Conservation (phyloP, 106 monocot genomes). For the Acorus calamus region DNA sequence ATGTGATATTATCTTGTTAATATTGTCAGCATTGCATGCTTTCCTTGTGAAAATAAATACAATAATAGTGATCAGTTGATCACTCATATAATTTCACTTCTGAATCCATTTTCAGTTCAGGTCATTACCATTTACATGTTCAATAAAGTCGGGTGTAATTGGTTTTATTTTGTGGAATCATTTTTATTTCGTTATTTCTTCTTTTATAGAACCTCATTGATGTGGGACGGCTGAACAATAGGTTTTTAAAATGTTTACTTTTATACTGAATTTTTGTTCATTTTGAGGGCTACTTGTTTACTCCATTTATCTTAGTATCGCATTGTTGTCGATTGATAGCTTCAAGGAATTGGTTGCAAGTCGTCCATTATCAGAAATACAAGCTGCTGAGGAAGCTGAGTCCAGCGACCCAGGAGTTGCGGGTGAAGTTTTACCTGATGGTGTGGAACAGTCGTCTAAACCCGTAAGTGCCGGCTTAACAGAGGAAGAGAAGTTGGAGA, state of each 20-base stretch:
- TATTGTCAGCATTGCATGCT: too few relatives aligned
- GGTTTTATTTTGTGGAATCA: too few relatives aligned
- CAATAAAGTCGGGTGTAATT: too few relatives aligned
- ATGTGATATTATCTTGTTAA: too few relatives aligned
- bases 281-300: background rate
- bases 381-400: conserved; percentile 61
- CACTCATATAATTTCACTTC: too few relatives aligned
- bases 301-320: background rate
- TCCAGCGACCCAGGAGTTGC: conserved; percentile 32
- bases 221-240: background rate
- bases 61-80: too few relatives aligned
- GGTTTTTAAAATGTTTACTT: background rate
- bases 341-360: conserved; percentile 69
- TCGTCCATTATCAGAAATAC: conserved; percentile 72
- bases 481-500: conserved; percentile 79
- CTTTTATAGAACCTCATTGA: too few relatives aligned
- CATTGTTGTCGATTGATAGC: conserved; percentile 13
- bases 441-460: conserved; percentile 43
- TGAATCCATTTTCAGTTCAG: too few relatives aligned
- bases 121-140: too few relatives aligned
- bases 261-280: background rate
- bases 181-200: too few relatives aligned
- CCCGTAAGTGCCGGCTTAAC: conserved; percentile 58
- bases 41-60: too few relatives aligned
- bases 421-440: conserved; percentile 49